Evolutionary conservation across 176 grass and related monocot genomes (phyloP).

Genomic region (Carex cristatella): DNA sequence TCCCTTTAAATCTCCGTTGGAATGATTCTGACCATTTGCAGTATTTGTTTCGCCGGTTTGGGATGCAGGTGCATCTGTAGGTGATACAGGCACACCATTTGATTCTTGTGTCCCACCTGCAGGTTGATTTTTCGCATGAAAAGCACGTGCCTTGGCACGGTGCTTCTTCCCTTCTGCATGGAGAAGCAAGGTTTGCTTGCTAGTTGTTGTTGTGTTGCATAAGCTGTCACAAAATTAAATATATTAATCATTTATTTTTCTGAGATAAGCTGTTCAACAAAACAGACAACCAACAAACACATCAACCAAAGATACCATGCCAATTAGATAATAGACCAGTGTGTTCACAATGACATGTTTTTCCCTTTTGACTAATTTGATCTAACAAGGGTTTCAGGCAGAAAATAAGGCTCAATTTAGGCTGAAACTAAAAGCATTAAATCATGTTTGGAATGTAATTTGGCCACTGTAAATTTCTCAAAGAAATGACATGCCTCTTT

Average conservation of each 20-base stretch:
- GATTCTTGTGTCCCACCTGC: constrained; percentile 33
- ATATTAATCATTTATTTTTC: not conserved
- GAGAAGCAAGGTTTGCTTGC: constrained; percentile 71
- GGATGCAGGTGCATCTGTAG: constrained; percentile 16
- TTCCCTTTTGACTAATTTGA: not conserved
- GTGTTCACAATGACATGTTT: not conserved
- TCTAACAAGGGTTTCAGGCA: not conserved
- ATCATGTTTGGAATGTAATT: not conserved
- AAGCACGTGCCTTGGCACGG: constrained; percentile 89
- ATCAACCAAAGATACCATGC: not conserved
- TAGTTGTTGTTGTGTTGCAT: constrained; percentile 87
- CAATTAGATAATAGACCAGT: not conserved
- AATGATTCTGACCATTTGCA: not conserved
- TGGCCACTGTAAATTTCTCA: not conserved
- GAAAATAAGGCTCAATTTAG: not conserved
- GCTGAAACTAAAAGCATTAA: not conserved
- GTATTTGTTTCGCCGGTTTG: constrained; percentile 36
- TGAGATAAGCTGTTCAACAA: not conserved
- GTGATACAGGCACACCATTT: constrained; percentile 18
- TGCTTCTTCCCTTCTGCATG: constrained; percentile 98
- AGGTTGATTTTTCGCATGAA: constrained; percentile 64
- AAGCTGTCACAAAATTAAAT: constrained; percentile 35
- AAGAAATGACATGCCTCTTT: not conserved
- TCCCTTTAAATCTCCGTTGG: not conserved
- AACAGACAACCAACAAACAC: not conserved